These are phyloP conservation scores for Rauvolfia tetraphylla DNA, from an alignment of 257 asterid species.

Conservation along the genomic window DNA sequence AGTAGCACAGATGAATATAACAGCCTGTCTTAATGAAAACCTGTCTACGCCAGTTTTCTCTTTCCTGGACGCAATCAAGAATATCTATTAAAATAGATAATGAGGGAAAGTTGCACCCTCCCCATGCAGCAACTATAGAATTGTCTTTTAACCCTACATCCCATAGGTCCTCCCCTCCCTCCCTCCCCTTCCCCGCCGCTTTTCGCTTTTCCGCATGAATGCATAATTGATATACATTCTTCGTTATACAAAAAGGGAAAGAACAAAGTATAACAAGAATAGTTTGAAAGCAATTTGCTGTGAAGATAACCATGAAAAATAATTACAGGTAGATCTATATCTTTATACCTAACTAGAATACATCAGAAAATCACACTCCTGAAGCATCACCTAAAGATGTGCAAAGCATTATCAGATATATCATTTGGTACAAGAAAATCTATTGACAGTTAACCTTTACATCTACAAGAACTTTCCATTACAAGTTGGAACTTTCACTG, in stretches of 20 bases:
- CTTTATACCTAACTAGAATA: not conserved
- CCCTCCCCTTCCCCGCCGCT: not conserved
- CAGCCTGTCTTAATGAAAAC: conserved; percentile 86
- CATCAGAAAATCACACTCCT: not conserved
- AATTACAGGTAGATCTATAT: not conserved
- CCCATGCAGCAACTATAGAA: not conserved
- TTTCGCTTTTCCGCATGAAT: not conserved
- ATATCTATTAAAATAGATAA: no score
- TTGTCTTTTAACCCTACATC: not conserved
- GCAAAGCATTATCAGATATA: not conserved
- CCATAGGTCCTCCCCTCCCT: not conserved
- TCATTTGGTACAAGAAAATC: conserved; percentile 2
- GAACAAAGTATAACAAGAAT: not conserved
- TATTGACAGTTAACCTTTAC: not conserved
- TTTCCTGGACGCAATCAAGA: conserved; percentile 47
- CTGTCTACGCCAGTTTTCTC: conserved; percentile 86
- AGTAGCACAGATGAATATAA: conserved; percentile 94
- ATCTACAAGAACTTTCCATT: not conserved
- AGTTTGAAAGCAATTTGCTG: not conserved
- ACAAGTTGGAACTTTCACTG: not conserved
- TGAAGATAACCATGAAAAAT: not conserved
- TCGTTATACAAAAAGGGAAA: not conserved
- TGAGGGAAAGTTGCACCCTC: not conserved
- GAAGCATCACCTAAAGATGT: not conserved
- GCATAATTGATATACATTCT: not conserved